phyloP scores from a whole-genome alignment of 441 rosid genomes.

The Corymbia citriodora region DNA sequence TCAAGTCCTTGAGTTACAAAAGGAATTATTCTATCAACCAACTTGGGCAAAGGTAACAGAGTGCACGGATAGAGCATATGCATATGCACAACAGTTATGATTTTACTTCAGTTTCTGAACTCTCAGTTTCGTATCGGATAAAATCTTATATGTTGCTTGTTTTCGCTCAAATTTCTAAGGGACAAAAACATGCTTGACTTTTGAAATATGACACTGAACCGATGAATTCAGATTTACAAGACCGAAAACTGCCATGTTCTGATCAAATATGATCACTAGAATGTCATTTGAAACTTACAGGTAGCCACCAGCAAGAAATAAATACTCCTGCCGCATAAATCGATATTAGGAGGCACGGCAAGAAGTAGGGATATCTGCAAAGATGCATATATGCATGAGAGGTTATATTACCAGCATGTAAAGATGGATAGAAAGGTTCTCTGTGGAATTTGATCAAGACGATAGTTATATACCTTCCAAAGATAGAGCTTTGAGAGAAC shows the following conservation, averaged over 20 bases:
- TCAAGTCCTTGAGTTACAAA: not conserved
- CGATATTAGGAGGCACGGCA: constrained; percentile 61
- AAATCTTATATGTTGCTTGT: not conserved
- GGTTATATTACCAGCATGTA: not conserved
- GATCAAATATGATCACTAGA: not conserved
- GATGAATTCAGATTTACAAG: not conserved
- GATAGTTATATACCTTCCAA: constrained; percentile 41
- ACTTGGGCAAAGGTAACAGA: not conserved
- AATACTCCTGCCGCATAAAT: constrained; percentile 41
- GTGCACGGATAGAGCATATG: not conserved
- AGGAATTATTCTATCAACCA: not conserved
- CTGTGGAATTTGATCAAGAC: not conserved
- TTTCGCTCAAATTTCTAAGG: not conserved
- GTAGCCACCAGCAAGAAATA: constrained; percentile 62
- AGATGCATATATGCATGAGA: not conserved
- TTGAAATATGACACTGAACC: not conserved
- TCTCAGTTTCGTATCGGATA: not conserved
- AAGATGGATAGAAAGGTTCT: not conserved
- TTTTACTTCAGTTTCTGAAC: not conserved
- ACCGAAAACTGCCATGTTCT: not conserved
- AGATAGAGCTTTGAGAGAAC: constrained; percentile 39
- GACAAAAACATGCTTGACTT: not conserved
- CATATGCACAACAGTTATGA: not conserved
- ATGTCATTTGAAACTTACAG: constrained; percentile 33
- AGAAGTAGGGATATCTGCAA: constrained; percentile 70